Base-by-base conservation (phyloP, 306 rosid species). In the Dryas drummondii region DNA sequence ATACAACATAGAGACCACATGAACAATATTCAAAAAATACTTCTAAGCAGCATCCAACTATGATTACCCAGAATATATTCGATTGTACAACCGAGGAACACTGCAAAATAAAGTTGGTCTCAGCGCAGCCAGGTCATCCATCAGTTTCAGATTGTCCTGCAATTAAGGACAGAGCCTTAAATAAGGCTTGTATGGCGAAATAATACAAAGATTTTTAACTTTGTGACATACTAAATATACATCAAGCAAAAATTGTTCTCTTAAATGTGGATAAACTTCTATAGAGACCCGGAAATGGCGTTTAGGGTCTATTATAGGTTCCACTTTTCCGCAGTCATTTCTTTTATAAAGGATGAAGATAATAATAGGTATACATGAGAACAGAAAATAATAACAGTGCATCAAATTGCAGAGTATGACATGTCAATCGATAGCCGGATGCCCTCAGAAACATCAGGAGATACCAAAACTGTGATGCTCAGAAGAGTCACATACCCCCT, bases 81-180 rank as follows among this genome's bases (percentile, higher is more conserved):
- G 86, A 75, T 93, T 93, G 73, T 83, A 93, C 72, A 93, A 90
- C 76, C 98, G 89, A 65, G 98, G 98, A 84, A 93, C 98, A 65
- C 98, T 93, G 70, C 89, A 86, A 80, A 93, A 93, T 77, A 93
- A n/a, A 7, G 98, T 93, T 66, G 96, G 98, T 76, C 91, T 90
- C 66, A 93, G 78, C 50, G 65, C 87, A 54, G 89, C 88, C 54
- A 93, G 65, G 80, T 93, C 98, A 82, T 93, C 98, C 84, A 93
- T 86, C 76, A 93, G 74, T 79, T 93, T 93, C 94, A 90, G 44
- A 81, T 86, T 88, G 82, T 93, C 94, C 98, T 93, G 96, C 86
- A 81, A 48, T n/a, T 11, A 53, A 32, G 7, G 8, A 74, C 22
- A 52, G 14, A 75, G 42, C 80, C 49, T 15, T 32, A 41, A 48